Evolutionary conservation across 2,329 filamentous ascomycete genomes (phyloP), one percentile per base, ranked within the genome.

Genomic region (Cladophialophora psammophila): DNA sequence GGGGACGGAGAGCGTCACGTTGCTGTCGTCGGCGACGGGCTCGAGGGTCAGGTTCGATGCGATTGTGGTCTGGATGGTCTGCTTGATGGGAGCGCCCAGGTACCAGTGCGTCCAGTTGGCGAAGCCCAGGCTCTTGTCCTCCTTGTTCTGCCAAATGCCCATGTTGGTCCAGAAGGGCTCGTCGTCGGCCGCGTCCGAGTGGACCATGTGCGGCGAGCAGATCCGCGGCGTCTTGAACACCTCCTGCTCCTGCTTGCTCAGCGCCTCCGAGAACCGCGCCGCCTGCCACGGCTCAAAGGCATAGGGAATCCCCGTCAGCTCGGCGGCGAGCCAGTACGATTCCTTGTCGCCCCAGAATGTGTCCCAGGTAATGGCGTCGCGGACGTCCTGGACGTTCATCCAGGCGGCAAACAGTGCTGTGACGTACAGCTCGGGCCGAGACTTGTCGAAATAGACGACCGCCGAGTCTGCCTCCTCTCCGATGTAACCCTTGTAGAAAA

Each of bases 281-380:
- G 66, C 63, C 36, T 69, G 64, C 58, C 56, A 65, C 42, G 34
- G 71, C 64, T 81, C 79, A 65, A 83, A 82, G 1, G 75, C 72
- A 59, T 82, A 83, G 0, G 58, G 66, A 0, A 78, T 75, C 3
- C 76, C 77, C 2, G 77, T 75, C 1, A 82, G 74, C 65, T 83
- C 81, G 6, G 82, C 74, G 0, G 80, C 81, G 26, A 83, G 74
- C 82, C 81, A 83, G 75, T 77, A 83, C 0, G 76, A 80, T 68
- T 83, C 82, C 69, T 83, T 83, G 48, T 84, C 82, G 0, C 82
- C 82, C 26, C 83, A 79, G 0, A 75, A 80, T 32, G 81, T 72
- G 35, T 75, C 74, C 65, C 82, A 83, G 0, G 80, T 81, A 13
- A 78, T 74, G 32, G 79, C 74, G 3, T 81, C 77, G 0, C 81